These are phyloP conservation scores for Arthrobotrys pseudoclavata DNA, from an alignment of 2,329 filamentous ascomycete genomes.

Conservation along the genomic window DNA sequence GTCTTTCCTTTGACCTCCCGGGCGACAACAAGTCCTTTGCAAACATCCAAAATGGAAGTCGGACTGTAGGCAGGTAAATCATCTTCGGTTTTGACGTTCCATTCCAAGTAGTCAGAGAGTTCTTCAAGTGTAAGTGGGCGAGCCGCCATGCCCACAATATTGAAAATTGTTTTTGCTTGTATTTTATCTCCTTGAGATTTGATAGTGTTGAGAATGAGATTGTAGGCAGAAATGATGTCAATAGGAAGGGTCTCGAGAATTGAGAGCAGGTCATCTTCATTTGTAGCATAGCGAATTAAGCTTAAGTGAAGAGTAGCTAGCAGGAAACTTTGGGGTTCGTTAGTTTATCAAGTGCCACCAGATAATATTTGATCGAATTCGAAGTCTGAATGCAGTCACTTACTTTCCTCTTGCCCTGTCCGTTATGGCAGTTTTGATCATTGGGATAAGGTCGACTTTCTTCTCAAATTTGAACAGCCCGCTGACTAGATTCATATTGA, in stretches of 20 bases:
- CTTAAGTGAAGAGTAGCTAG: conserved; percentile 15
- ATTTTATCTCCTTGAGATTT: conserved; percentile 20
- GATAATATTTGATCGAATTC: not conserved
- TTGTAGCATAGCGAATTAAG: not conserved
- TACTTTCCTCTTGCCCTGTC: conserved; percentile 13
- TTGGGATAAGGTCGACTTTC: conserved; percentile 6
- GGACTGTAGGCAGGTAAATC: conserved; percentile 20
- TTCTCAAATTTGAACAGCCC: conserved; percentile 7
- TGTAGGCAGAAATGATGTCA: conserved; percentile 3
- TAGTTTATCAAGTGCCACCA: not conserved
- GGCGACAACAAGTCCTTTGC: conserved; percentile 5
- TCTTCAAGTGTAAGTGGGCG: conserved; percentile 3
- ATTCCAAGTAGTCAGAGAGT: conserved; percentile 17
- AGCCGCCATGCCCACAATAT: conserved; percentile 7
- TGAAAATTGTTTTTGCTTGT: conserved; percentile 20
- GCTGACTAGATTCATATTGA: conserved; percentile 3
- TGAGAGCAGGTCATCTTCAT: conserved; percentile 11
- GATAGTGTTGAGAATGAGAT: conserved; percentile 25
- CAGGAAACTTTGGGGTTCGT: conserved; percentile 11
- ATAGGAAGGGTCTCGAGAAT: conserved; percentile 12
- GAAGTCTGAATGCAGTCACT: not conserved
- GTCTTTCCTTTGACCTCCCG: not conserved
- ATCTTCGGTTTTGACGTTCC: not conserved
- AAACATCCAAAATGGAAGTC: conserved; percentile 14
- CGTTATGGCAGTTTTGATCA: conserved; percentile 14